Evolutionary conservation across 2,329 filamentous ascomycete genomes (phyloP).

Genomic region (Monosporascus sp.): DNA sequence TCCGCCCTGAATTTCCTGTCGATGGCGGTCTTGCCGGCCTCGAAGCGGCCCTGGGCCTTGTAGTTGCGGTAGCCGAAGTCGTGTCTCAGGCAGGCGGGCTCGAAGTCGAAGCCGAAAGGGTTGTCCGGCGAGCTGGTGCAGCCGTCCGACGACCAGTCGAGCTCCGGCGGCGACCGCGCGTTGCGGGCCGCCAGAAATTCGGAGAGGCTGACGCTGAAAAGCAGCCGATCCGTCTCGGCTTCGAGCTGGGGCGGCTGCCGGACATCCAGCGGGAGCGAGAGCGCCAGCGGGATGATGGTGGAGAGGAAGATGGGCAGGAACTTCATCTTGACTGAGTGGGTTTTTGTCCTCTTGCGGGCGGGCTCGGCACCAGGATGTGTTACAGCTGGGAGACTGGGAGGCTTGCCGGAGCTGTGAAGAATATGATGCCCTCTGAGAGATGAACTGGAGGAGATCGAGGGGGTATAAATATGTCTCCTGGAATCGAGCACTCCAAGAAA

Average conservation of each 20-base stretch:
- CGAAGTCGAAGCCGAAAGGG: constrained; percentile 38
- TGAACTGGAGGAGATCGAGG: no score
- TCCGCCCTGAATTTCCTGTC: constrained; percentile 46
- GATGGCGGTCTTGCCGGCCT: constrained; percentile 35
- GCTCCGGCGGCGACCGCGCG: constrained; percentile 30
- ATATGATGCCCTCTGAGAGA: no score
- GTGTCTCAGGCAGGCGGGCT: constrained; percentile 45
- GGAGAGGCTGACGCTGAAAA: constrained; percentile 38
- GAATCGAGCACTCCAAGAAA: no score
- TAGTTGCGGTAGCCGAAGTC: constrained; percentile 55
- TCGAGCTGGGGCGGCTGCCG: constrained; percentile 12
- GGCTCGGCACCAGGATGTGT: no score
- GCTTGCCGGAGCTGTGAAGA: no score
- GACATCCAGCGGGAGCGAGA: background rate
- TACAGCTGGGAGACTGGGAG: no score
- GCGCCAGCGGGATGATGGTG: background rate
- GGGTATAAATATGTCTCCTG: no score
- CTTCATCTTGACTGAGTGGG: background rate
- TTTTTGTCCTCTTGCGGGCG: no score
- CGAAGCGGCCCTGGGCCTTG: constrained; percentile 42
- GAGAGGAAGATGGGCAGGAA: background rate
- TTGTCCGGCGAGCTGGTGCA: constrained; percentile 39
- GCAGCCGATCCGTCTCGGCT: constrained; percentile 37
- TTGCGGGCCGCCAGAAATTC: constrained; percentile 37
- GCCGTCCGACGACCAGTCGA: constrained; percentile 38